These are phyloP conservation scores for Wallemia hederae DNA, from an alignment of 1,284 basidiomycete species.

Conservation along the genomic window DNA sequence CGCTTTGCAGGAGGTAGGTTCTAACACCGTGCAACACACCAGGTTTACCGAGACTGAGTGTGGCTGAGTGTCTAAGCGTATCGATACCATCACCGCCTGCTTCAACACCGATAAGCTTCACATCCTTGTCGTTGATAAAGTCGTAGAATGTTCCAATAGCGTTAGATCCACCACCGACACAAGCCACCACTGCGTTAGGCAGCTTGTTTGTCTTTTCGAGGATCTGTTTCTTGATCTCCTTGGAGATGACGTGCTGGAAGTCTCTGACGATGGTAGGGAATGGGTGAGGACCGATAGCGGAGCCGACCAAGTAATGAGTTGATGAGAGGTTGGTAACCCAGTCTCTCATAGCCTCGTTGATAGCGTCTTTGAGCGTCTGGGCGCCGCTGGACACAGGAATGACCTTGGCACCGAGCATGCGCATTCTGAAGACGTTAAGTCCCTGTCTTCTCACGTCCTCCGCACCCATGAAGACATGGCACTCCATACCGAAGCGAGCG, in stretches of 20 bases:
- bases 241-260: conserved; percentile 83
- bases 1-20: conserved; percentile 75
- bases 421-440: conserved; percentile 89
- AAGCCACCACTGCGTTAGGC: conserved; percentile 81
- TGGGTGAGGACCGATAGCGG: conserved; percentile 88
- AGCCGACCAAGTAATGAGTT: conserved; percentile 92
- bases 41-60: conserved; percentile 57
- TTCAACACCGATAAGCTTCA: conserved; percentile 71
- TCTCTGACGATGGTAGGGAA: conserved; percentile 97
- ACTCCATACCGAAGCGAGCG: conserved; percentile 83
- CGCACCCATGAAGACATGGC: conserved; percentile 93
- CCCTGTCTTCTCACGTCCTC: conserved; percentile 88
- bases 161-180: conserved; percentile 90
- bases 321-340: conserved; percentile 74
- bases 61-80: conserved; percentile 66
- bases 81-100: conserved; percentile 81
- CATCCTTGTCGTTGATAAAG: conserved; percentile 58
- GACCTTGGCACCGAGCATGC: conserved; percentile 85
- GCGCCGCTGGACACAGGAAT: conserved; percentile 82
- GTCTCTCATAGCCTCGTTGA: conserved; percentile 86
- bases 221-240: conserved; percentile 78
- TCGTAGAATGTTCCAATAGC: conserved; percentile 92
- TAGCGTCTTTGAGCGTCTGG: conserved; percentile 86
- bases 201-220: conserved; percentile 44
- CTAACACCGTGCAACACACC: conserved; percentile 89